Base-by-base conservation (phyloP, 2,329 filamentous ascomycete genomes). In the Diaporthe citri region DNA sequence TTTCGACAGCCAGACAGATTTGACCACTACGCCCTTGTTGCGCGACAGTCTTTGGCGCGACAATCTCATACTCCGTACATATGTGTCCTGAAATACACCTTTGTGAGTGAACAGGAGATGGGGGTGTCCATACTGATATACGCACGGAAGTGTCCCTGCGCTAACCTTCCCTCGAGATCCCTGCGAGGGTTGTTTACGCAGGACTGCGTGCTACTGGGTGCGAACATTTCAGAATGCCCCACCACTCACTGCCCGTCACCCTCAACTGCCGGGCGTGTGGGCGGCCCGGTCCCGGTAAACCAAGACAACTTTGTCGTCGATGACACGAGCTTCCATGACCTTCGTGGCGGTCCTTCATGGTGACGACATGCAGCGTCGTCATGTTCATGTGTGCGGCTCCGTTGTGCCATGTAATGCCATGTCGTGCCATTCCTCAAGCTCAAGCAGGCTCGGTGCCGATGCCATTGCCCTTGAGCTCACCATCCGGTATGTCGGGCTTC, bases 221-320 rank as follows among this genome's bases (percentile, higher is more conserved):
- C 13, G n/a, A 25, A 67, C 62, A 67, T 67, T 51, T 48, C 60
- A 48, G 60, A 22, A 31, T 48, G 60, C 60, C 31, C 60, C 60
- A 51, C 56, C 43, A 48, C 25, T 51, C 31, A 43, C 43, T 66
- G 60, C 43, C 36, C 25, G 12, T 36, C 41, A 46, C n/a, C 39
- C 39, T 64, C 60, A 64, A 64, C 60, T 64, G 43, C 60, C 60
- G 60, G 60, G 9, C 43, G 3, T 51, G 28, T 36, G 20, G 43
- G 62, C 43, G 62, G 62, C 20, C 62, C 46, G 62, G 43, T 51
- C 62, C 62, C 43, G 62, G 31, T 51, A n/a, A 34, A 15, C 12
- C 64, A 39, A 13, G 64, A 31, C 52, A 67, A 51, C 28, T 67
- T 67, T n/a, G 22, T 39, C 13, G 22, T 51, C 43, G 28, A 22